Evolutionary conservation across 768 basidiomycete species (phyloP).

Genomic region (Leccinum sublutescens): DNA sequence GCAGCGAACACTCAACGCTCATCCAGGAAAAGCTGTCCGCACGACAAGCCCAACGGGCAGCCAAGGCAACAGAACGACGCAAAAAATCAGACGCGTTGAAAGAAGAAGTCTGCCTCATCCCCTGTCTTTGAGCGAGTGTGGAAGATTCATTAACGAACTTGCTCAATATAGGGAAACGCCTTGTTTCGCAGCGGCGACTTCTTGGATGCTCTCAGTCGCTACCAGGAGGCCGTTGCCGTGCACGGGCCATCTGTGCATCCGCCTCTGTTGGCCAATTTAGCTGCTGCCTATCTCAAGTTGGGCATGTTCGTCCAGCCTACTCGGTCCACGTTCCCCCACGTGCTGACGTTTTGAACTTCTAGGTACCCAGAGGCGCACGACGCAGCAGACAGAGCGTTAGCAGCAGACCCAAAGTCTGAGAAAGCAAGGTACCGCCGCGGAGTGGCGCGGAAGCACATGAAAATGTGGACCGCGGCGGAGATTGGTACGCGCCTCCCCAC

Average conservation of each 20-base stretch:
- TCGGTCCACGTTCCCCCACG: not conserved
- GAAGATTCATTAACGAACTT: not conserved
- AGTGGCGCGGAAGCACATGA: conserved; percentile 32
- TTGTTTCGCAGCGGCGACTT: conserved; percentile 40
- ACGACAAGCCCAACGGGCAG: conserved; percentile 16
- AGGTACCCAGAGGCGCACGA: conserved; percentile 32
- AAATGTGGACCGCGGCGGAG: conserved; percentile 17
- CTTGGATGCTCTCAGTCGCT: conserved; percentile 38
- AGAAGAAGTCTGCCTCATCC: conserved; percentile 24
- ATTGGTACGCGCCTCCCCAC: conserved; percentile 19
- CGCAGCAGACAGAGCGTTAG: conserved; percentile 29
- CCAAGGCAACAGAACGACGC: conserved; percentile 19
- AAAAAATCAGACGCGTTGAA: conserved; percentile 28
- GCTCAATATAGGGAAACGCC: conserved; percentile 42
- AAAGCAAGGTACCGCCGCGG: conserved; percentile 38
- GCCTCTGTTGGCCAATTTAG: conserved; percentile 41
- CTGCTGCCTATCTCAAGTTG: conserved; percentile 42
- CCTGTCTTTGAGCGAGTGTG: not conserved
- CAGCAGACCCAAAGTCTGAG: conserved; percentile 28
- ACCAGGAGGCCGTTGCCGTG: conserved; percentile 38
- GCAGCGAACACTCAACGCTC: not conserved
- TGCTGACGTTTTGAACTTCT: not conserved
- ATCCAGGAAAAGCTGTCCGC: conserved; percentile 6
- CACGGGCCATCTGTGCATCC: conserved; percentile 34
- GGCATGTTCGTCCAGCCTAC: conserved; percentile 29